phyloP scores from a whole-genome alignment of 345 rosid genomes.

The Populus simonii region DNA sequence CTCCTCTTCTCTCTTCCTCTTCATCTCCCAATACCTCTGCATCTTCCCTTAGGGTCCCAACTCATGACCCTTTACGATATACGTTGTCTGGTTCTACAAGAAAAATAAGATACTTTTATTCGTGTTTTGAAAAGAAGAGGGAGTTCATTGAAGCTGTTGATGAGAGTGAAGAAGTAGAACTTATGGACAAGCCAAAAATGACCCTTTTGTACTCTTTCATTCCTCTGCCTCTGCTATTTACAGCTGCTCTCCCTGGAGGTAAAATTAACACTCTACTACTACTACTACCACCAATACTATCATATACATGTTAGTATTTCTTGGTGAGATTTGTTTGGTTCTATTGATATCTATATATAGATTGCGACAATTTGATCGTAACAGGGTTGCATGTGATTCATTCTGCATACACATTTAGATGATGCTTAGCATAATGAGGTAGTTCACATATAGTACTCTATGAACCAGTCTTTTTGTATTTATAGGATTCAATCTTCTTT shows the following conservation, averaged over 20 bases:
- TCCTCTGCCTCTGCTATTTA: constrained; percentile 61
- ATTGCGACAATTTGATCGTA: no score
- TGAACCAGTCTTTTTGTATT: no score
- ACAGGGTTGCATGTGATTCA: no score
- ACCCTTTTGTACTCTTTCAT: constrained; percentile 59
- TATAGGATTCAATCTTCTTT: no score
- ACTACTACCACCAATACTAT: not conserved
- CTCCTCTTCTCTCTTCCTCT: constrained; percentile 21
- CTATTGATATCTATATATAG: no score
- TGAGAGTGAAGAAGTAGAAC: constrained; percentile 13
- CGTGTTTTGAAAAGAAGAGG: constrained; percentile 28
- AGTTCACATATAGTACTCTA: no score
- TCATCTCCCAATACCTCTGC: constrained; percentile 14
- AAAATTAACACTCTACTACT: not conserved
- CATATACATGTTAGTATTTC: no score
- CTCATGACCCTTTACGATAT: constrained; percentile 14
- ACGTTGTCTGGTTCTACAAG: constrained; percentile 14
- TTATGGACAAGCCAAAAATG: constrained; percentile 34
- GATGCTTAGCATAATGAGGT: no score
- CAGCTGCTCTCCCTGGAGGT: constrained; percentile 93
- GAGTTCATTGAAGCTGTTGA: constrained; percentile 12
- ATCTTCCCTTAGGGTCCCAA: constrained; percentile 19
- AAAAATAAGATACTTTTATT: constrained; percentile 9
- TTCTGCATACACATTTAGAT: no score
- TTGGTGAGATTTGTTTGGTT: no score